Evolutionary conservation across 371 early-diverging fungal species (phyloP).

Genomic region (Syncephalis plumigaleata): DNA sequence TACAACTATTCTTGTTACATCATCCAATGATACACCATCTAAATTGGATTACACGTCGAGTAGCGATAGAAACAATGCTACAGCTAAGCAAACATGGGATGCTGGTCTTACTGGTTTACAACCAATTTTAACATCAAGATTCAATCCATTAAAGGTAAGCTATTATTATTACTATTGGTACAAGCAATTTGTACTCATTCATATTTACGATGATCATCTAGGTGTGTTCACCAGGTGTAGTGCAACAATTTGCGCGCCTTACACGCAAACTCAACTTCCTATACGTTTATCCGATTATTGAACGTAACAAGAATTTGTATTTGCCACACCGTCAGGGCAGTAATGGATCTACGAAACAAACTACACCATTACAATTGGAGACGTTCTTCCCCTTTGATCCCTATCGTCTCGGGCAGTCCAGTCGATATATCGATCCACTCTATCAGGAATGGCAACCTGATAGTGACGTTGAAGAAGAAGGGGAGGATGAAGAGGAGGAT

Average conservation of each 20-base stretch:
- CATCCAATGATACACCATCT: no score
- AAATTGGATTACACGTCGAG: no score
- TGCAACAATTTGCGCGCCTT: conserved; percentile 67
- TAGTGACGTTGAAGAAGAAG: conserved; percentile 14
- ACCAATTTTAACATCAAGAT: conserved; percentile 57
- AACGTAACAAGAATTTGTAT: conserved; percentile 35
- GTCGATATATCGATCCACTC: conserved; percentile 30
- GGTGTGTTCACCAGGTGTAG: conserved; percentile 61
- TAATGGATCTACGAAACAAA: neutral
- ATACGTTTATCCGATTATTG: conserved; percentile 66
- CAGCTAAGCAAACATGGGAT: conserved; percentile 27
- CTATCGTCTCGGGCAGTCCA: conserved; percentile 49
- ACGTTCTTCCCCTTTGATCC: conserved; percentile 93
- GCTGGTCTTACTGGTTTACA: conserved; percentile 43
- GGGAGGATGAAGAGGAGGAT: conserved; percentile 14
- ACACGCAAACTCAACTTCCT: conserved; percentile 62
- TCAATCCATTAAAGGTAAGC: conserved; percentile 67
- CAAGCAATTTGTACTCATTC: neutral
- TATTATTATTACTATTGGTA: neutral
- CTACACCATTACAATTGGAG: conserved; percentile 1
- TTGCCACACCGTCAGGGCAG: conserved; percentile 8
- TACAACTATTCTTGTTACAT: no score
- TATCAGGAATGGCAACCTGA: conserved; percentile 46
- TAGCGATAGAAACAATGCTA: no score
- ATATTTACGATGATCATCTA: conserved; percentile 9